phyloP scores from a whole-genome alignment of 2,329 filamentous ascomycete species.

The Aspergillus caelatus region DNA sequence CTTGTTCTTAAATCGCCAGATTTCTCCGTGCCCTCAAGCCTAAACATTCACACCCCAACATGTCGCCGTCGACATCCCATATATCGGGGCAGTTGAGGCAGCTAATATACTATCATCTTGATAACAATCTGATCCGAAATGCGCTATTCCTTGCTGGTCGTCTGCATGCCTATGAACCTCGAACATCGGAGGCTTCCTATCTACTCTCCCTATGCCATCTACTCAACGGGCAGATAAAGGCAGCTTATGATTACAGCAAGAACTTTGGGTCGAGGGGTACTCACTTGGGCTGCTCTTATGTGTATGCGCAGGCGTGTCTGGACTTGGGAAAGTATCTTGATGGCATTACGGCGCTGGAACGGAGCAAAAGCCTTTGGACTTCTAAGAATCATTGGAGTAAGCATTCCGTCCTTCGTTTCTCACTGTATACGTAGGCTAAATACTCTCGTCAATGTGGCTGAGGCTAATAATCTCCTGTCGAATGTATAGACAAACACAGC shows the following conservation, averaged over 20 bases:
- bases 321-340: constrained; percentile 77
- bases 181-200: constrained; percentile 77
- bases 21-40: not conserved
- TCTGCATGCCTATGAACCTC: constrained; percentile 79
- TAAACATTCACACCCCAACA: constrained; percentile 32
- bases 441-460: not conserved
- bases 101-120: constrained; percentile 74
- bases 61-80: constrained; percentile 59
- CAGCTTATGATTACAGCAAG: constrained; percentile 82
- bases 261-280: constrained; percentile 68
- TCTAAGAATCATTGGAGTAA: constrained; percentile 77
- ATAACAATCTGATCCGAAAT: constrained; percentile 86
- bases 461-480: constrained; percentile 8
- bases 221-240: constrained; percentile 77
- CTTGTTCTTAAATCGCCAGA: constrained; percentile 5
- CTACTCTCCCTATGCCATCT: constrained; percentile 84
- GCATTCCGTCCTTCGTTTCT: constrained; percentile 21
- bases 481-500: constrained; percentile 66
- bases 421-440: not conserved
- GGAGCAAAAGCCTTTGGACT: constrained; percentile 74
- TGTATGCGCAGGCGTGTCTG: constrained; percentile 88
- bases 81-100: constrained; percentile 65
- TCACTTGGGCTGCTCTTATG: constrained; percentile 85
- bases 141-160: constrained; percentile 92
- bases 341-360: constrained; percentile 82